Percentiles rank a stretch among this genome's conserved stretches.
Conservation (phyloP, 78 protist species). For the Chrysochromulina tobinii region DNA sequence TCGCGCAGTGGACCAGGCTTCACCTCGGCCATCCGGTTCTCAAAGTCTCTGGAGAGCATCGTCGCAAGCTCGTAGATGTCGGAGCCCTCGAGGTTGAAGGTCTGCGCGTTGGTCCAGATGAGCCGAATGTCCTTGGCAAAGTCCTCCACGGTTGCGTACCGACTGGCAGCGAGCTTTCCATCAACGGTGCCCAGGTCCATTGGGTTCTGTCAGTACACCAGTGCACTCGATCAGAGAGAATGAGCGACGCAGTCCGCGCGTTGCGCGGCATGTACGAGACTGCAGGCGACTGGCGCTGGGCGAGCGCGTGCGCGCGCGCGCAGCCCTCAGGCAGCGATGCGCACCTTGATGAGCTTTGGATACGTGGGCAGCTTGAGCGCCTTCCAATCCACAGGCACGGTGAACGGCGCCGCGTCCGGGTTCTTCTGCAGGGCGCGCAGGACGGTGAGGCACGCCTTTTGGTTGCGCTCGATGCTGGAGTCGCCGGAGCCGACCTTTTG, state of each 20-base stretch:
- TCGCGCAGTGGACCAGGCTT: background rate
- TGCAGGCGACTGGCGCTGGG: too few species aligned
- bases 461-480: background rate
- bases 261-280: too few species aligned
- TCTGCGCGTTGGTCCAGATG: conserved; percentile 20
- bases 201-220: background rate
- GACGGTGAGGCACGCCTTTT: background rate
- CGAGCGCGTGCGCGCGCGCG: background rate
- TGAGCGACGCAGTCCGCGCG: too few species aligned
- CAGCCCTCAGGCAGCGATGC: conserved; percentile 27
- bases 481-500: background rate
- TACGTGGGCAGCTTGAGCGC: conserved; percentile 33
- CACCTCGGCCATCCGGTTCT: background rate
- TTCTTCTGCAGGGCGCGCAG: background rate
- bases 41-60: background rate
- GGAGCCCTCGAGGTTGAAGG: conserved; percentile 23
- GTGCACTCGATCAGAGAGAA: too few species aligned
- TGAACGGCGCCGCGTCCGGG: conserved; percentile 29
- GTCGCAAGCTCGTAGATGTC: conserved; percentile 16
- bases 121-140: background rate
- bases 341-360: conserved; percentile 47
- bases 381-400: conserved; percentile 52
- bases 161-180: background rate
- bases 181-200: background rate
- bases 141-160: background rate